Conservation (phyloP, 345 rosid genomes). For the Lepidium africanum region DNA sequence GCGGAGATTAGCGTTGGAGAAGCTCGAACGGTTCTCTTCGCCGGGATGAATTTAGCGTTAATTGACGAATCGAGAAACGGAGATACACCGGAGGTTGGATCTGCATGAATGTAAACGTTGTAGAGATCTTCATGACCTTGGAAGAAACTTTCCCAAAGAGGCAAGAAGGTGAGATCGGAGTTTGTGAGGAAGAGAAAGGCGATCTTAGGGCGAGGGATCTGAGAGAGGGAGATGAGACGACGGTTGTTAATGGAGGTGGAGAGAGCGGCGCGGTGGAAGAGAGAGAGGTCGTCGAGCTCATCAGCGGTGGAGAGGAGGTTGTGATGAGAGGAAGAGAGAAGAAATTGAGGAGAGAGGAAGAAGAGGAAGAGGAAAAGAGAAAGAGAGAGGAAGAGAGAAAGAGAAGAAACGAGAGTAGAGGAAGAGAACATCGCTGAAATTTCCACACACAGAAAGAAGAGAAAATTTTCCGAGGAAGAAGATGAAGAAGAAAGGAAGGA, state of each 20-base stretch:
- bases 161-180: constrained; percentile 71
- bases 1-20: constrained; percentile 73
- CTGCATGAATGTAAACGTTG: constrained; percentile 82
- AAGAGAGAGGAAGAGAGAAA: constrained; percentile 48
- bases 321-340: constrained; percentile 42
- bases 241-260: constrained; percentile 18
- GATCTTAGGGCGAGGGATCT: constrained; percentile 51
- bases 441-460: neutral
- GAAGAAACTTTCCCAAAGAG: constrained; percentile 75
- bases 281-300: constrained; percentile 51
- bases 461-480: neutral
- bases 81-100: constrained; percentile 32
- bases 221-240: constrained; percentile 33
- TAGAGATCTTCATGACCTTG: constrained; percentile 37
- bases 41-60: constrained; percentile 44
- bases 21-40: constrained; percentile 55
- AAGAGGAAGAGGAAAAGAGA: constrained; percentile 38
- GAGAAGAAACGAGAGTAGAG: constrained; percentile 39
- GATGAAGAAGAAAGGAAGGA: neutral
- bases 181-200: constrained; percentile 92
- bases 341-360: constrained; percentile 43
- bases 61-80: constrained; percentile 29
- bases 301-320: constrained; percentile 32
- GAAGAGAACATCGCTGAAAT: constrained; percentile 47
- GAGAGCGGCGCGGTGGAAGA: constrained; percentile 51